Conservation (phyloP, 2,329 filamentous ascomycete species). For the Corinectria fuckeliana region DNA sequence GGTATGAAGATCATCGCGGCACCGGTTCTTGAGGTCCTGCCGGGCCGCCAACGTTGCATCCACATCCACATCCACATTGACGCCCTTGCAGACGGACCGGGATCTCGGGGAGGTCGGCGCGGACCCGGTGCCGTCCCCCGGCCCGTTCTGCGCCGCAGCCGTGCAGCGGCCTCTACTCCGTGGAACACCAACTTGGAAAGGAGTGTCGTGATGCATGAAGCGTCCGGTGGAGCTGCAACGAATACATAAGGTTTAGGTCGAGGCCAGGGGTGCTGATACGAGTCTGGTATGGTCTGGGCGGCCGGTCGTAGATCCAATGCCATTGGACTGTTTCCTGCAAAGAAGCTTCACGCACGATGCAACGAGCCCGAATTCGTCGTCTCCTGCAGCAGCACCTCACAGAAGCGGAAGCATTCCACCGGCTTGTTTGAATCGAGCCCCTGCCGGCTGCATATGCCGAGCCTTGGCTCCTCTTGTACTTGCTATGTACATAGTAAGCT, state of each 20-base stretch:
- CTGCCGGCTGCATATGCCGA: not conserved
- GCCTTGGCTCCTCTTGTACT: not conserved
- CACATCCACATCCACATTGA: not conserved
- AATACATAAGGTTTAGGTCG: too few species aligned
- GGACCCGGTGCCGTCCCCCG: not conserved
- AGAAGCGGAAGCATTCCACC: rapidly evolving
- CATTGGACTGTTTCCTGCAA: too few species aligned
- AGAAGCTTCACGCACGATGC: too few species aligned
- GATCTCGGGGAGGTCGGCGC: not conserved
- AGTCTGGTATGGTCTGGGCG: too few species aligned
- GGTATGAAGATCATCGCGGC: not conserved
- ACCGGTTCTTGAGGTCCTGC: not conserved
- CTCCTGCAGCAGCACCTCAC: too few species aligned
- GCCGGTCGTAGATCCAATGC: too few species aligned
- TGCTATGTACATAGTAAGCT: too few species aligned
- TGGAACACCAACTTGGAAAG: not conserved
- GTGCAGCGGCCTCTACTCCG: not conserved
- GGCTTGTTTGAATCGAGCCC: not conserved
- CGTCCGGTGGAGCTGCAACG: not conserved
- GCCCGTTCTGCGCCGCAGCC: not conserved
- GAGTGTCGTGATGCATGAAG: not conserved
- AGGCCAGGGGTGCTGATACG: too few species aligned
- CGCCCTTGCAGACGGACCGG: not conserved
- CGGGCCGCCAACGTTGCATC: not conserved
- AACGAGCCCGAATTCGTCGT: too few species aligned